Evolutionary conservation across 192 early-diverging fungal genomes (phyloP), one percentile per base, ranked within the genome.

Genomic region (Lobosporangium transversale): DNA sequence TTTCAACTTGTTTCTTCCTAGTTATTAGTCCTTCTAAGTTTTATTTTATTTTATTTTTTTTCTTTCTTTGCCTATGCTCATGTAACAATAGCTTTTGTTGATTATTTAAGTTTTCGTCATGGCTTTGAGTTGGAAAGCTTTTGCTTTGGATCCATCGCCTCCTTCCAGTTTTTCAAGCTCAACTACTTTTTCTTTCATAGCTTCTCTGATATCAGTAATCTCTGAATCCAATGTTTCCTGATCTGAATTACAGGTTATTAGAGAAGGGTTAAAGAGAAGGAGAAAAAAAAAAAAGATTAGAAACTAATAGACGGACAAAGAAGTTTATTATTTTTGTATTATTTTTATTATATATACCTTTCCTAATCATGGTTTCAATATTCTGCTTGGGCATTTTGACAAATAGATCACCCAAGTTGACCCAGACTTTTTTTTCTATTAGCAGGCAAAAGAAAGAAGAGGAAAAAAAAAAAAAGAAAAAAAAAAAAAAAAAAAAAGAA

Each of bases 321-420:
- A 40, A 40, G 8, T 14, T 40, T 7, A 14, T 40, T 7, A 14
- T 40, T 40, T 7, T 40, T 40, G n/a, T n/a, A n/a, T n/a, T n/a
- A n/a, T n/a, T n/a, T n/a, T n/a, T n/a, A n/a, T n/a, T 23, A 0
- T 4, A 17, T 23, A 6, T 71, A 88, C 87, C 87, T 80, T 84
- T 80, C 58, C 87, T 79, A 21, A 89, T 81, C 68, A 83, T 76
- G 14, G 69, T 58, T n/a, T 81, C 71, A 10, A 85, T 74, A 17
- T 82, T 79, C n/a, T 79, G 40, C 17, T 80, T 83, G 17, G 86
- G 84, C 56, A 89, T 36, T 35, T 81, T 84, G 23, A 89, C 58
- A 65, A 89, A 89, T 79, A 89, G 79, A 35, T 89, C 85, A 23
- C 88, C 88, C 26, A 87, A 60, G 36, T 81, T 84, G 23, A 86